phyloP scores from a whole-genome alignment of 805 yeast genomes.

The Cyberlindnera galapagoensis region DNA sequence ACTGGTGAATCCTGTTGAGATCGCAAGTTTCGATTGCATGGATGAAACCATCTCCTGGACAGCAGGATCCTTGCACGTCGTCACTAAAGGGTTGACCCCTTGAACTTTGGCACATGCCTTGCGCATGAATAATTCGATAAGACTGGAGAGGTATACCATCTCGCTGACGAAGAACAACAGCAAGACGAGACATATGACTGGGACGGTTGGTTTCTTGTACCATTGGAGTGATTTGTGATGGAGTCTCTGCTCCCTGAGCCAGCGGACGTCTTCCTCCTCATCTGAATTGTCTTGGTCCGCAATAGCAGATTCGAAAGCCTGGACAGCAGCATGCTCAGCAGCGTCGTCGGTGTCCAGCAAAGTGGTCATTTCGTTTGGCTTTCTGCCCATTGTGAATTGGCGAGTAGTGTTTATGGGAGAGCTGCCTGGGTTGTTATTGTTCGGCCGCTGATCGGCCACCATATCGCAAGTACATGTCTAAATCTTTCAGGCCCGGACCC shows the following conservation, averaged over 20 bases:
- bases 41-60: constrained; percentile 42
- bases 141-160: constrained; percentile 34
- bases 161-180: constrained; percentile 38
- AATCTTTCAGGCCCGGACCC: too few species aligned
- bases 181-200: constrained; percentile 37
- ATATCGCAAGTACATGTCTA: too few species aligned
- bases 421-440: too few species aligned
- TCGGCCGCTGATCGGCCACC: too few species aligned
- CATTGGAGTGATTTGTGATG: constrained; percentile 41
- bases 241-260: constrained; percentile 43
- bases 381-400: too few species aligned
- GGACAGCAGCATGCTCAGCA: constrained; percentile 13
- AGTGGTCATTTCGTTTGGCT: constrained; percentile 1
- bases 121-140: constrained; percentile 27
- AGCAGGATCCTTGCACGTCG: constrained; percentile 31
- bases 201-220: constrained; percentile 51
- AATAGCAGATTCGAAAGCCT: constrained; percentile 36
- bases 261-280: constrained; percentile 36
- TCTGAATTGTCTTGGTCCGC: constrained; percentile 26
- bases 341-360: constrained; percentile 3
- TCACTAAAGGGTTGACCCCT: constrained; percentile 14
- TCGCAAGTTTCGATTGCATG: constrained; percentile 38
- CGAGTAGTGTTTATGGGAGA: too few species aligned
- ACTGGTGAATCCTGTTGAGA: constrained; percentile 38
- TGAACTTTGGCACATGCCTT: constrained; percentile 24